Evolutionary conservation across 176 grass and related monocot genomes (phyloP).

Genomic region (Triticum turgidum): DNA sequence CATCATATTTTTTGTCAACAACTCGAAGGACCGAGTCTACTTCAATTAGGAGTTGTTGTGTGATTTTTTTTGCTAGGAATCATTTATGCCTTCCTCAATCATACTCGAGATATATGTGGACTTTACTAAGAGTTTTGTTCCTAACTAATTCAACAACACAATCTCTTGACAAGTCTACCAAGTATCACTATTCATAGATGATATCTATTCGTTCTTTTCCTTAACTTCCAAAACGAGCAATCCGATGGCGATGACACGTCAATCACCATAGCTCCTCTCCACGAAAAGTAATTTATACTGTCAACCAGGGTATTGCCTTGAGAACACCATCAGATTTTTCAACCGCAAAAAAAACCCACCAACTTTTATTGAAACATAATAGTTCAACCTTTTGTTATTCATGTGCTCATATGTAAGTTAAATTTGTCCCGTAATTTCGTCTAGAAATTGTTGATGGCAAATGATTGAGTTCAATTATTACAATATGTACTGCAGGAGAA

Average conservation of each 20-base stretch:
- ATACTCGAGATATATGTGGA: not conserved
- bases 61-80: too few species aligned
- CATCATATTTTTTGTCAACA: too few species aligned
- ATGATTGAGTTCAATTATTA: too few species aligned
- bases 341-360: not conserved
- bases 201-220: not conserved
- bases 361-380: not conserved
- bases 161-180: not conserved
- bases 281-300: not conserved
- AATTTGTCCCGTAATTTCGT: too few species aligned
- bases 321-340: not conserved
- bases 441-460: too few species aligned
- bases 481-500: too few species aligned
- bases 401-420: too few species aligned
- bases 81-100: not conserved
- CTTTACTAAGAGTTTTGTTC: not conserved
- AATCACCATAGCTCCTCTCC: not conserved
- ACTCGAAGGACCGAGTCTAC: too few species aligned
- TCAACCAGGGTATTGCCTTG: not conserved
- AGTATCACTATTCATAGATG: not conserved
- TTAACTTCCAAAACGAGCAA: not conserved
- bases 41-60: too few species aligned
- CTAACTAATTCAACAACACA: not conserved
- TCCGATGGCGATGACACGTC: not conserved
- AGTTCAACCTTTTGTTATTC: too few species aligned